These are phyloP conservation scores for Mycena amicta DNA, from an alignment of 768 basidiomycete species.

Conservation along the genomic window DNA sequence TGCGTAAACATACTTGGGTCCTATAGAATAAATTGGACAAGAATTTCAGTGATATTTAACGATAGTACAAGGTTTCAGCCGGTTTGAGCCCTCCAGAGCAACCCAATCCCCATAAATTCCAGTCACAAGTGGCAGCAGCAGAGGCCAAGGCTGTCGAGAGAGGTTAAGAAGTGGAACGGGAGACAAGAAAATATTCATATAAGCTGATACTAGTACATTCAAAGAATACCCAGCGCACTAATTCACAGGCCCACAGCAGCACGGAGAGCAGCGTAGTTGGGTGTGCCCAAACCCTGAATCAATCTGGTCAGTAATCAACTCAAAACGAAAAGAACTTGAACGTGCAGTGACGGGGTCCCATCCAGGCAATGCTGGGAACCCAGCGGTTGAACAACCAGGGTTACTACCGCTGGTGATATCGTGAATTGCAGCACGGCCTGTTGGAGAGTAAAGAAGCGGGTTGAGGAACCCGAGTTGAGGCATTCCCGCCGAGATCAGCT, in stretches of 20 bases:
- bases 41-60: too few relatives aligned
- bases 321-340: not conserved
- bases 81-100: too few relatives aligned
- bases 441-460: constrained; percentile 11
- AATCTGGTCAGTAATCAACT: not conserved
- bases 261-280: constrained; percentile 8
- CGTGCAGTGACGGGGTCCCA: constrained; percentile 17
- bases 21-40: too few relatives aligned
- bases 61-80: too few relatives aligned
- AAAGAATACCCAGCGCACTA: too few relatives aligned
- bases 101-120: too few relatives aligned
- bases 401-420: constrained; percentile 16
- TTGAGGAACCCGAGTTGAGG: constrained; percentile 17
- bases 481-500: constrained; percentile 10
- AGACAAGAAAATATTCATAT: too few relatives aligned
- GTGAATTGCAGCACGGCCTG: constrained; percentile 8
- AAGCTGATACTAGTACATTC: too few relatives aligned
- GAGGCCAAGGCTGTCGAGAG: too few relatives aligned
- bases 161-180: too few relatives aligned
- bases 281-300: constrained; percentile 12
- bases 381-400: constrained; percentile 11
- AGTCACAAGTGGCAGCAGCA: too few relatives aligned
- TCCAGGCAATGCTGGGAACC: constrained; percentile 5
- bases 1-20: too few relatives aligned
- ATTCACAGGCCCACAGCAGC: constrained; percentile 8